These are phyloP conservation scores for Yamadazyma epiphylla DNA, from an alignment of 1,139 yeast species.

Conservation along the genomic window DNA sequence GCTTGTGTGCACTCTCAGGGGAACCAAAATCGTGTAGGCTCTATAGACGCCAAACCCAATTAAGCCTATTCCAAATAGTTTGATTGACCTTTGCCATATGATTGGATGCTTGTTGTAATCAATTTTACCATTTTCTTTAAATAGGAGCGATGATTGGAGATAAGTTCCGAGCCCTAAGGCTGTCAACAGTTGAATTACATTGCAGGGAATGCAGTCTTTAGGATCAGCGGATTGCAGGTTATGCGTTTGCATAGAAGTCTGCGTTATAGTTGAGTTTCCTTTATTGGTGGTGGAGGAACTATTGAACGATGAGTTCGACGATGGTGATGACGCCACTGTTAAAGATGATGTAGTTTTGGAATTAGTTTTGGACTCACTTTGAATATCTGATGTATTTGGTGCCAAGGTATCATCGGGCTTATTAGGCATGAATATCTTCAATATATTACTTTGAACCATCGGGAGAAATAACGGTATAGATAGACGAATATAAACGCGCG, in stretches of 20 bases:
- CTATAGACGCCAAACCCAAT: slow-evolving; percentile 38
- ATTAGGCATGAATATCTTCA: slow-evolving; percentile 10
- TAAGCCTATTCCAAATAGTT: slow-evolving; percentile 29
- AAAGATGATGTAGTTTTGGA: background rate
- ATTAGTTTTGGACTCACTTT: background rate
- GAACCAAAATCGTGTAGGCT: slow-evolving; percentile 18
- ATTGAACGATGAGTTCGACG: too few species aligned
- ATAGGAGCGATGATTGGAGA: slow-evolving; percentile 25
- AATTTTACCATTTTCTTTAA: slow-evolving; percentile 27
- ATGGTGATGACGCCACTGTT: too few species aligned
- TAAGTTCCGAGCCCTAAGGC: slow-evolving; percentile 35
- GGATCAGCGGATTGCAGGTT: too few species aligned
- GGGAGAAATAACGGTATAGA: too few species aligned
- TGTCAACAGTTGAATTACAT: slow-evolving; percentile 34
- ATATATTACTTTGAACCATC: slow-evolving; percentile 21
- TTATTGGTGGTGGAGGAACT: too few species aligned
- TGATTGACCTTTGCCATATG: slow-evolving; percentile 40
- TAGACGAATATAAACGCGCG: too few species aligned
- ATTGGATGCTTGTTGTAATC: slow-evolving; percentile 34
- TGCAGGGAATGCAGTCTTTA: slow-evolving; percentile 36
- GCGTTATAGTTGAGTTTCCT: too few species aligned
- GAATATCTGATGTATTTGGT: too few species aligned
- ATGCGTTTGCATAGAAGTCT: too few species aligned
- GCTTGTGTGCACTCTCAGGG: too few species aligned
- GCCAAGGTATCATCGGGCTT: too few species aligned